These are phyloP conservation scores for Geranium incanum DNA, from an alignment of 441 rosid genomes.

Conservation along the genomic window DNA sequence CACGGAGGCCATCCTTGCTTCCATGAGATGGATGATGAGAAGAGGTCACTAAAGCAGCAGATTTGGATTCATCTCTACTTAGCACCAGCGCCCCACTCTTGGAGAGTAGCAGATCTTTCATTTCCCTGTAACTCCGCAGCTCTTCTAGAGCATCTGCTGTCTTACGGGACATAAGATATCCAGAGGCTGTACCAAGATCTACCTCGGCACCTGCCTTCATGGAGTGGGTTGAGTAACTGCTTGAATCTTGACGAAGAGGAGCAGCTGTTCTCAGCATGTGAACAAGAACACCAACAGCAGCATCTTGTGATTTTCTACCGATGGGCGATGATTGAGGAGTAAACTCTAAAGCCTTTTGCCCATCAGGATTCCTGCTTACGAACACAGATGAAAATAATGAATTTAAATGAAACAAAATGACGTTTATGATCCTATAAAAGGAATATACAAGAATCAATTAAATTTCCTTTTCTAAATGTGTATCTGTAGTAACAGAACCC, in stretches of 20 bases:
- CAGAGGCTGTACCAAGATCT: slow-evolving; percentile 53
- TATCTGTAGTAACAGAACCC: too few relatives aligned
- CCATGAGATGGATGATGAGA: neutral
- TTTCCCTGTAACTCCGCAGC: slow-evolving; percentile 64
- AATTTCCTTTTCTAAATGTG: too few relatives aligned
- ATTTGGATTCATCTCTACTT: slow-evolving; percentile 24
- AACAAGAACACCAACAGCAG: slow-evolving; percentile 79
- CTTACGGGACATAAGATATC: slow-evolving; percentile 54
- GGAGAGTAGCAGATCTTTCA: slow-evolving; percentile 66
- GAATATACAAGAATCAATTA: too few relatives aligned
- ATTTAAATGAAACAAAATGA: too few relatives aligned
- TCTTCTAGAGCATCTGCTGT: slow-evolving; percentile 74
- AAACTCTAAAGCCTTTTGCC: slow-evolving; percentile 33
- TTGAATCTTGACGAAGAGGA: slow-evolving; percentile 64
- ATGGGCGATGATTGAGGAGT: too few relatives aligned
- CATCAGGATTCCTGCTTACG: slow-evolving; percentile 24
- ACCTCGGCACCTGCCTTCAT: slow-evolving; percentile 41
- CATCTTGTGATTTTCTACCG: slow-evolving; percentile 68
- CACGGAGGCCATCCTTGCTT: neutral
- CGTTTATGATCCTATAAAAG: too few relatives aligned
- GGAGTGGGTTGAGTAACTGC: slow-evolving; percentile 47
- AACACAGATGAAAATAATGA: neutral
- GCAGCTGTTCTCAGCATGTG: slow-evolving; percentile 73
- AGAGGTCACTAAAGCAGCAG: slow-evolving; percentile 4
- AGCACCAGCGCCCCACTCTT: slow-evolving; percentile 52